phyloP scores from a whole-genome alignment of 352 stramenopile species.

The Elongisporangium prolatum region DNA sequence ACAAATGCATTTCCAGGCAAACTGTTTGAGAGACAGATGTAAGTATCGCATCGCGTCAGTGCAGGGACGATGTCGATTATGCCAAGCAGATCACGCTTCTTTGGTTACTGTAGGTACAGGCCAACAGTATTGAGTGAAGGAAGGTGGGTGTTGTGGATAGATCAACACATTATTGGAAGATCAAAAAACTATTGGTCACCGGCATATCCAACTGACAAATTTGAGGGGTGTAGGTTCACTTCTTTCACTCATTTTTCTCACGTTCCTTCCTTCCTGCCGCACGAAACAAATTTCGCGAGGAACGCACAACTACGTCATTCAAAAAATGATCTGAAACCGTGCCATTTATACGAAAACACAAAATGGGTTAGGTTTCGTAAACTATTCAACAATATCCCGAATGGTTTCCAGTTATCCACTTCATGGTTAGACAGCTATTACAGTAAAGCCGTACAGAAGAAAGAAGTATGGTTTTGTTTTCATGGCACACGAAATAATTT shows the following conservation, averaged over 20 bases:
- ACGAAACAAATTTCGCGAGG: not conserved
- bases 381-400: not conserved
- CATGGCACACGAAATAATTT: too few species aligned
- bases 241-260: not conserved
- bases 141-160: not conserved
- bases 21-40: not conserved
- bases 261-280: not conserved
- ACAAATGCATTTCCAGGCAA: not conserved
- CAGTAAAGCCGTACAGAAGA: too few species aligned
- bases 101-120: not conserved
- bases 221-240: not conserved
- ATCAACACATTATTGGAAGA: not conserved
- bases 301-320: not conserved
- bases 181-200: too few species aligned
- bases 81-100: not conserved
- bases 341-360: not conserved
- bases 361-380: not conserved
- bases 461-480: too few species aligned
- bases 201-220: not conserved
- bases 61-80: not conserved
- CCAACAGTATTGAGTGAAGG: not conserved
- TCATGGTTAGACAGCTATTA: too few species aligned
- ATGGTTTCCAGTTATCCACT: too few species aligned
- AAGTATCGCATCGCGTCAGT: not conserved
- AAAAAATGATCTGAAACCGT: not conserved